These are phyloP conservation scores for Azolla pinnata DNA, from an alignment of 75 land plant genomes.

Conservation along the genomic window DNA sequence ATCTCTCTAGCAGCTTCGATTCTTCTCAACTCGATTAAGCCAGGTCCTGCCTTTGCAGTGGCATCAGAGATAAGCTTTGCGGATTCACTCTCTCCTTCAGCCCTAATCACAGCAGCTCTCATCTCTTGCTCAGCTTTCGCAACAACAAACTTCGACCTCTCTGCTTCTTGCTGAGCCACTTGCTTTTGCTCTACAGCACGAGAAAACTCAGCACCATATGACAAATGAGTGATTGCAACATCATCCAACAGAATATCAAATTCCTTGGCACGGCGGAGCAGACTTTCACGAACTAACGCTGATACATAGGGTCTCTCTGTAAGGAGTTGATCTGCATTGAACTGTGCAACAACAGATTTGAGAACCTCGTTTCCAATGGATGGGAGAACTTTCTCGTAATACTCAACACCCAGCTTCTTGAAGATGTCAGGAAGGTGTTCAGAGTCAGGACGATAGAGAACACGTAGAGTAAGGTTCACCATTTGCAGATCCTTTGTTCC, in stretches of 20 bases:
- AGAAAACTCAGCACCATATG: conserved; percentile 82
- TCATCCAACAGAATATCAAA: conserved; percentile 81
- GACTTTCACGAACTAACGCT: conserved; percentile 60
- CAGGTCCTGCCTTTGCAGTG: conserved; percentile 54
- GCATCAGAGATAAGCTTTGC: conserved; percentile 91
- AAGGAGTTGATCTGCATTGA: conserved; percentile 85
- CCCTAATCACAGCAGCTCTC: conserved; percentile 76
- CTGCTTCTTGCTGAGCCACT: conserved; percentile 97
- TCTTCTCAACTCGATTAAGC: conserved; percentile 68
- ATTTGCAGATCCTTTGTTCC: conserved; percentile 97
- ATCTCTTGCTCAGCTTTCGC: conserved; percentile 84
- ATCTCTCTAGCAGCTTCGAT: conserved; percentile 83
- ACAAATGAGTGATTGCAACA: conserved; percentile 84
- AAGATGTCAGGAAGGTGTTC: conserved; percentile 50
- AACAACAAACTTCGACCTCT: conserved; percentile 80
- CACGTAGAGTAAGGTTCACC: conserved; percentile 80
- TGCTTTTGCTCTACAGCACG: conserved; percentile 95
- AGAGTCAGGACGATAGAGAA: conserved; percentile 66
- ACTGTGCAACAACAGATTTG: conserved; percentile 88
- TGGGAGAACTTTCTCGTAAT: conserved; percentile 84
- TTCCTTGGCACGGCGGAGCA: conserved; percentile 61
- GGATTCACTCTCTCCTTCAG: conserved; percentile 89
- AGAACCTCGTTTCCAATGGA: conserved; percentile 90
- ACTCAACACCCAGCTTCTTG: conserved; percentile 69
- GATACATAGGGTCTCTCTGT: conserved; percentile 82